Conservation (phyloP, 441 rosid species). For the Euphorbia celastroides region DNA sequence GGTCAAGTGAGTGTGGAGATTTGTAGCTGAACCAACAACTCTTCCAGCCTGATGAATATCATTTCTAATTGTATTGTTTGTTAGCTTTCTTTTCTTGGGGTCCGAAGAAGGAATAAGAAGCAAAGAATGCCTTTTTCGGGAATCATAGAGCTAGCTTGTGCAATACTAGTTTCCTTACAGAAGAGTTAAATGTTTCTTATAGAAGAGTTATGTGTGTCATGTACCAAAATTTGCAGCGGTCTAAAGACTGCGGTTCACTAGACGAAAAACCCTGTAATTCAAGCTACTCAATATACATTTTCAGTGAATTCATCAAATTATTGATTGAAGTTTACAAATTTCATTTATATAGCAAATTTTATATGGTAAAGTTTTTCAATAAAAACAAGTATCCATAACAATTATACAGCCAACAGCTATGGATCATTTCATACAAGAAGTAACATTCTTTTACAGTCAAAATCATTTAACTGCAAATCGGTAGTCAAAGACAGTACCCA, state of each 20-base stretch:
- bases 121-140: constrained; percentile 30
- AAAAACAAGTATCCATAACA: too few species aligned
- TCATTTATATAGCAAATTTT: too few species aligned
- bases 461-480: too few species aligned
- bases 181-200: background rate
- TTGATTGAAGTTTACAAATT: too few species aligned
- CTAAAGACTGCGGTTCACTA: background rate
- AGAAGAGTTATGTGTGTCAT: background rate
- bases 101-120: constrained; percentile 21
- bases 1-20: constrained; percentile 95
- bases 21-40: constrained; percentile 46
- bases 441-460: too few species aligned
- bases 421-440: too few species aligned
- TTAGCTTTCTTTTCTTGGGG: constrained; percentile 15
- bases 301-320: too few species aligned
- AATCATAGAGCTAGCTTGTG: constrained; percentile 16
- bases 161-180: constrained; percentile 7
- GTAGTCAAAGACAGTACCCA: too few species aligned
- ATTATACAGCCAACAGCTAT: too few species aligned
- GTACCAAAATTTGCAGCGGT: constrained; percentile 7
- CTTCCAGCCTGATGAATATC: constrained; percentile 23
- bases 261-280: background rate
- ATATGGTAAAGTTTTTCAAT: too few species aligned
- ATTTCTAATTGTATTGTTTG: constrained; percentile 13
- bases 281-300: background rate